phyloP scores from a whole-genome alignment of 208 protist genomes.

The Trichomonas gallinae region DNA sequence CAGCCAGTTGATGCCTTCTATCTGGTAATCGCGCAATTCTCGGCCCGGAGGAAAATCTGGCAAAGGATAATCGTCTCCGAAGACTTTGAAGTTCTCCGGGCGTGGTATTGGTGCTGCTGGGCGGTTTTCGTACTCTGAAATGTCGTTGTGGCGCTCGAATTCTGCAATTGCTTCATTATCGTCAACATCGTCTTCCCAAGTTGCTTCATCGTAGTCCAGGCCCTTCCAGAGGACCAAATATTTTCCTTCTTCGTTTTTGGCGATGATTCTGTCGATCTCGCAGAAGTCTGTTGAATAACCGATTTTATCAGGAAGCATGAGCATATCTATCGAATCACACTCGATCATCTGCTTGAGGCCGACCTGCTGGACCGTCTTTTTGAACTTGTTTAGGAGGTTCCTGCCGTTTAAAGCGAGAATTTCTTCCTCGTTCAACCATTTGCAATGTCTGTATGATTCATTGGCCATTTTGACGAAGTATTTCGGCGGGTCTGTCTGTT shows the following conservation, averaged over 20 bases:
- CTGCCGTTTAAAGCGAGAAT: background rate
- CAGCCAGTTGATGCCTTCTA: constrained; percentile 68
- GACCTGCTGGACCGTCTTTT: background rate
- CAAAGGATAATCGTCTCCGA: background rate
- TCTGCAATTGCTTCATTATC: background rate
- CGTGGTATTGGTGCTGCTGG: background rate
- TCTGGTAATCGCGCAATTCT: background rate
- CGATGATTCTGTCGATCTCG: background rate
- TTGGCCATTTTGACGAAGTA: background rate
- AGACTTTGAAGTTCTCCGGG: background rate
- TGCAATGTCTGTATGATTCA: background rate
- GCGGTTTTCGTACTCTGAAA: background rate
- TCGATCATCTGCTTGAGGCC: background rate
- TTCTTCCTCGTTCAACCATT: background rate
- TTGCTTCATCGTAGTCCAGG: background rate
- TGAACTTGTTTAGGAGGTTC: background rate
- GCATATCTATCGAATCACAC: background rate
- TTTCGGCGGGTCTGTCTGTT: background rate
- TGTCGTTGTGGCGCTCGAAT: background rate
- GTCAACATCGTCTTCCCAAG: background rate
- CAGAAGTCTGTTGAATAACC: background rate
- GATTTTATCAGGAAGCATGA: background rate
- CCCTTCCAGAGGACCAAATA: background rate
- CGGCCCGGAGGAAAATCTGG: background rate
- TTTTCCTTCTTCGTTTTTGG: background rate